phyloP scores from a whole-genome alignment of 2,329 filamentous ascomycete genomes.

The Calonectria multiphialidica region DNA sequence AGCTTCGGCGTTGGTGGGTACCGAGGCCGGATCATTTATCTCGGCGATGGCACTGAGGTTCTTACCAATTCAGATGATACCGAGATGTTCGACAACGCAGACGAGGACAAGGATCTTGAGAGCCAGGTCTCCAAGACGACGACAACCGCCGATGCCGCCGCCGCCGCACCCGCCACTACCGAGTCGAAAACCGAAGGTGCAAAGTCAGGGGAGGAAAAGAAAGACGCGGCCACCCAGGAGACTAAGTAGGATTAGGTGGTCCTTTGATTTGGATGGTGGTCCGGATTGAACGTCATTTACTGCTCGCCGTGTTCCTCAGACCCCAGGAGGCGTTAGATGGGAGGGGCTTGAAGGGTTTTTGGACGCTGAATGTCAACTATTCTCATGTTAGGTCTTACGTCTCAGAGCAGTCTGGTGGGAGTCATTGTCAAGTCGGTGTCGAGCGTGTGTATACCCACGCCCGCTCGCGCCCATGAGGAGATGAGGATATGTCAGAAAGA shows the following conservation, averaged over 20 bases:
- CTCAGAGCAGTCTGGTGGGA: conserved; percentile 42
- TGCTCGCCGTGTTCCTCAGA: conserved; percentile 37
- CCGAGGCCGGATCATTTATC: conserved; percentile 89
- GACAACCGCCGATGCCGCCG: conserved; percentile 42
- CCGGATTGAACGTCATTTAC: conserved; percentile 33
- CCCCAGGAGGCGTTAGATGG: conserved; percentile 25
- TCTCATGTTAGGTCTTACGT: conserved; percentile 44
- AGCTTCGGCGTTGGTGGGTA: conserved; percentile 77
- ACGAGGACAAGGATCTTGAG: conserved; percentile 87
- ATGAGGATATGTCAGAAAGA: conserved; percentile 20
- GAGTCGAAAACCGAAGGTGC: conserved; percentile 41
- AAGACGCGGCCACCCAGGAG: conserved; percentile 43
- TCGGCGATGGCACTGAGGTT: conserved; percentile 95
- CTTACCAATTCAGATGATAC: conserved; percentile 89
- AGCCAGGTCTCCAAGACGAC: conserved; percentile 81
- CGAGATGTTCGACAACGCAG: conserved; percentile 91
- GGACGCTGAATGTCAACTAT: conserved; percentile 40
- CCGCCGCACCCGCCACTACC: conserved; percentile 29
- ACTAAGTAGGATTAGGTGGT: conserved; percentile 53
- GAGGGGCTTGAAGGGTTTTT: conserved; percentile 25
- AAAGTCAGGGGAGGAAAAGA: conserved; percentile 42
- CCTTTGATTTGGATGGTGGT: conserved; percentile 38
- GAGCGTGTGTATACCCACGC: conserved; percentile 29
- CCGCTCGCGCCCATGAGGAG: conserved; percentile 29
- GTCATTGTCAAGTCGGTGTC: conserved; percentile 40